phyloP scores from a whole-genome alignment of 164 flowering plant genomes.

The Chimonanthus salicifolius region DNA sequence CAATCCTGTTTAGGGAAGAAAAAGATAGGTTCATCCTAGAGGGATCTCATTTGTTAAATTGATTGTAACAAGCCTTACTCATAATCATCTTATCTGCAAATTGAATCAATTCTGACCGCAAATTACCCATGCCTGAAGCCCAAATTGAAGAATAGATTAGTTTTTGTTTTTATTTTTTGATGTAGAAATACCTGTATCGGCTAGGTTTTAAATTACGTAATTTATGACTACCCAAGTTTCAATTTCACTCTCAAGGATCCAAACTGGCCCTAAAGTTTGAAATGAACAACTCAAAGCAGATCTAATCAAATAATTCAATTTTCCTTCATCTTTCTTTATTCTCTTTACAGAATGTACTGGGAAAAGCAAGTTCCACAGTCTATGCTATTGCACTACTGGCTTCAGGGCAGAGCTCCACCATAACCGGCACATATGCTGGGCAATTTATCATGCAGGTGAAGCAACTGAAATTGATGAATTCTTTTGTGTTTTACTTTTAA shows the following conservation, averaged over 20 bases:
- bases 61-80: background rate
- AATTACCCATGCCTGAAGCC: too few species aligned
- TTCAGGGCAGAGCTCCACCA: conserved; percentile 18
- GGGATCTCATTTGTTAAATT: background rate
- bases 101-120: too few species aligned
- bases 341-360: conserved; percentile 14
- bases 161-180: too few species aligned
- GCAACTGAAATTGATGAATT: background rate
- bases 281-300: background rate
- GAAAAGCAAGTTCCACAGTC: conserved; percentile 10
- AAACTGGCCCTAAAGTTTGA: background rate
- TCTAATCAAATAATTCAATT: background rate
- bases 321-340: background rate
- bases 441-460: conserved; percentile 19
- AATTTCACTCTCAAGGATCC: background rate
- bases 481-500: background rate
- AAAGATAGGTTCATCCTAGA: background rate
- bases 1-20: too few species aligned
- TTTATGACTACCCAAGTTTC: too few species aligned
- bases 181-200: background rate
- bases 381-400: conserved; percentile 16
- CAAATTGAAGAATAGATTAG: too few species aligned
- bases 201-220: too few species aligned
- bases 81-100: background rate
- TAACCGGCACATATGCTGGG: conserved; percentile 17